Conservation (phyloP, 257 asterid genomes). For the Oldenlandia corymbosa region DNA sequence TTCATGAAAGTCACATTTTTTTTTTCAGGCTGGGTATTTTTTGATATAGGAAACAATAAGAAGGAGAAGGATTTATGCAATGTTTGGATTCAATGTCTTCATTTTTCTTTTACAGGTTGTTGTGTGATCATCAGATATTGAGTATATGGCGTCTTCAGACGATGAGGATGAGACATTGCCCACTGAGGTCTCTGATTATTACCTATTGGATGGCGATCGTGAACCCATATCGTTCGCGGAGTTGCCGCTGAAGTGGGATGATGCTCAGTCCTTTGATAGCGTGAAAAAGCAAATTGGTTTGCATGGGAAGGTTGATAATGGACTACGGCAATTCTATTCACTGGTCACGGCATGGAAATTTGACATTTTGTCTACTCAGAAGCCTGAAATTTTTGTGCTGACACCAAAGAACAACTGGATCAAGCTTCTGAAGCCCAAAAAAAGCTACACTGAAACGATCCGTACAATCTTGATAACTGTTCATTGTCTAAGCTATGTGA, state of each 20-base stretch:
- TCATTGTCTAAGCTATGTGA: constrained; percentile 51
- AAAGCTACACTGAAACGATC: constrained; percentile 37
- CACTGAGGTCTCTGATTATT: constrained; percentile 45
- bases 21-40: too few species aligned
- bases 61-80: too few species aligned
- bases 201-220: constrained; percentile 33
- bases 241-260: constrained; percentile 52
- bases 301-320: constrained; percentile 58
- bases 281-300: constrained; percentile 34
- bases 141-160: constrained; percentile 60
- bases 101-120: neutral
- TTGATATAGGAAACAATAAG: too few species aligned
- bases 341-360: constrained; percentile 77
- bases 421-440: constrained; percentile 71
- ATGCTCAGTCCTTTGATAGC: constrained; percentile 24
- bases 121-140: constrained; percentile 7
- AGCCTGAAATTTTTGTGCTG: constrained; percentile 66
- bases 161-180: constrained; percentile 56
- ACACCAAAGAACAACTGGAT: constrained; percentile 62
- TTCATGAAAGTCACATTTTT: neutral
- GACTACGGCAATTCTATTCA: constrained; percentile 54
- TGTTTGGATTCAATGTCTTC: too few species aligned
- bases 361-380: constrained; percentile 33
- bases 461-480: constrained; percentile 55
- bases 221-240: constrained; percentile 50